Evolutionary conservation across 2,329 filamentous ascomycete genomes (phyloP).

Genomic region (Albophoma yamanashiensis): DNA sequence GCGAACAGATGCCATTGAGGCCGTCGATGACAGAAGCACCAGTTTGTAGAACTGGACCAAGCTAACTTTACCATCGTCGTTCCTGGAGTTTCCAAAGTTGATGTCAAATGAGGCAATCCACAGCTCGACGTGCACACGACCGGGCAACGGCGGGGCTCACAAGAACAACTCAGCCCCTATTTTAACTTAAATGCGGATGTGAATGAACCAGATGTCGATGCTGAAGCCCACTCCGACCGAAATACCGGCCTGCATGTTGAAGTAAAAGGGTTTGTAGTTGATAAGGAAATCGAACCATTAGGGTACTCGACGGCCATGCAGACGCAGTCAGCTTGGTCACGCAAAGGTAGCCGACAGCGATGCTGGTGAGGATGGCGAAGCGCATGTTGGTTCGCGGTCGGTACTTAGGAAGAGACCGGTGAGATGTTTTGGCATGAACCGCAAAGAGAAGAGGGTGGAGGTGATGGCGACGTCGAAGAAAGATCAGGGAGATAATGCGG

Average conservation of each 20-base stretch:
- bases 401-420: too few relatives aligned
- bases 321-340: too few relatives aligned
- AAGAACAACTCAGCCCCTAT: slow-evolving; percentile 9
- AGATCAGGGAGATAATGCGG: too few relatives aligned
- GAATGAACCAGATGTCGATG: slow-evolving; percentile 16
- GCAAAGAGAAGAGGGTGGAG: too few relatives aligned
- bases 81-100: slow-evolving; percentile 6
- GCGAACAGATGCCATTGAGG: background rate
- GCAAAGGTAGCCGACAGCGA: too few relatives aligned
- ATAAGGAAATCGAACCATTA: slow-evolving; percentile 31
- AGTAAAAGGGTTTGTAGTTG: slow-evolving; percentile 27
- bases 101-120: slow-evolving; percentile 14
- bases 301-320: too few relatives aligned
- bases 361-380: too few relatives aligned
- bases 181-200: slow-evolving; percentile 8
- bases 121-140: slow-evolving; percentile 14
- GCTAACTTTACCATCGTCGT: background rate
- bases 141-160: slow-evolving; percentile 10
- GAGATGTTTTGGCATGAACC: too few relatives aligned
- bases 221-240: slow-evolving; percentile 14
- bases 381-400: too few relatives aligned
- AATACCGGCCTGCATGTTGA: slow-evolving; percentile 14
- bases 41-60: background rate
- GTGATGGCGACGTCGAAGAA: too few relatives aligned
- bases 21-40: background rate